Evolutionary conservation across 495 filamentous ascomycete genomes (phyloP).

Genomic region (Penicillium pulvis): DNA sequence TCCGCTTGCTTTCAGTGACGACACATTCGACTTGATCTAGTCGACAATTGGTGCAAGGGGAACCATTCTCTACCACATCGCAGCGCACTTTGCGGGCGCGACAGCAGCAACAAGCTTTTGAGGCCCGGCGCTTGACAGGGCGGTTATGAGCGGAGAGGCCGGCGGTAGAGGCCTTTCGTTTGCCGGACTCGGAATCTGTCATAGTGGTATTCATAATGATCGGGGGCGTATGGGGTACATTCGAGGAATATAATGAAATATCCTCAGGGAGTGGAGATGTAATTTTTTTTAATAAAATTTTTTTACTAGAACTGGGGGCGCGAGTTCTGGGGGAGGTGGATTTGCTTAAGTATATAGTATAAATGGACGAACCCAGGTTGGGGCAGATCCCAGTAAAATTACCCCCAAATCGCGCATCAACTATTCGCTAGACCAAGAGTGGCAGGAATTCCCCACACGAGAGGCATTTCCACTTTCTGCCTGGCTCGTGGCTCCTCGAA

Average conservation of each 20-base stretch:
- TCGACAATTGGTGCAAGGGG: constrained; percentile 87
- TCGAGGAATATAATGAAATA: constrained; percentile 11
- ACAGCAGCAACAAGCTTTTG: constrained; percentile 86
- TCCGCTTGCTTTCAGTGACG: constrained; percentile 86
- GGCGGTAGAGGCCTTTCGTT: constrained; percentile 47
- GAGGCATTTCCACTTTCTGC: constrained; percentile 28
- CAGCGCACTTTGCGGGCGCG: constrained; percentile 89
- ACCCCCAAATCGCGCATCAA: constrained; percentile 3
- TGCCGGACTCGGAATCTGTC: constrained; percentile 41
- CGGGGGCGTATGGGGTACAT: constrained; percentile 24
- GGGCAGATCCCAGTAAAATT: constrained; percentile 19
- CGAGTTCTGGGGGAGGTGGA: constrained; percentile 22
- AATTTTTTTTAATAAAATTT: constrained; percentile 9
- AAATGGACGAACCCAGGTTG: constrained; percentile 11
- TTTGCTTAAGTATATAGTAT: constrained; percentile 25
- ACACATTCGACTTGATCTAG: constrained; percentile 87
- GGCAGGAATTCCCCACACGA: constrained; percentile 27
- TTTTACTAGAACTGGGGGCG: constrained; percentile 12
- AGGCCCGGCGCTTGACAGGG: constrained; percentile 78
- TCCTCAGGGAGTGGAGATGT: constrained; percentile 32
- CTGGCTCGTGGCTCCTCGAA: not conserved
- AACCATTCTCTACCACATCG: constrained; percentile 85
- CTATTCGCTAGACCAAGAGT: constrained; percentile 10
- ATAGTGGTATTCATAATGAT: constrained; percentile 31
- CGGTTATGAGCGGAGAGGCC: constrained; percentile 46